Conservation (phyloP, 129 eudicot genomes). For the Lonicera japonica region DNA sequence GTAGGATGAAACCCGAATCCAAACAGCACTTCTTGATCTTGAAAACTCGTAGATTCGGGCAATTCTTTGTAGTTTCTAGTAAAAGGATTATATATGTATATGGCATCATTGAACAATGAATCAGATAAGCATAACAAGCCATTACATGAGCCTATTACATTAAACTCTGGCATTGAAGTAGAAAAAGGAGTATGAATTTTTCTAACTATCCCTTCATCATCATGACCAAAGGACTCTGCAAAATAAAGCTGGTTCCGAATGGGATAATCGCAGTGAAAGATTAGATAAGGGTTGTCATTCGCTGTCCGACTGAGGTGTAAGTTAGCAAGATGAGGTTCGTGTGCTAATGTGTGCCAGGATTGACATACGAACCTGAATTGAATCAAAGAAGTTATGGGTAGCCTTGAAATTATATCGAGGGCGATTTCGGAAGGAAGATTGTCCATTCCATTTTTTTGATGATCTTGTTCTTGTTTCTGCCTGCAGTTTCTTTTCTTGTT, state of each 20-base stretch:
- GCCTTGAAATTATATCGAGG: constrained; percentile 45
- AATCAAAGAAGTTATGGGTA: constrained; percentile 42
- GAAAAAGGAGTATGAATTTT: constrained; percentile 33
- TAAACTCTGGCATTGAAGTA: constrained; percentile 42
- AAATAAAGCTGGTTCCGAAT: constrained; percentile 19
- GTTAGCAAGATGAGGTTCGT: constrained; percentile 28
- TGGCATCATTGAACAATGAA: constrained; percentile 33
- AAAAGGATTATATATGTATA: constrained; percentile 57
- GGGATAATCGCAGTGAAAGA: constrained; percentile 49
- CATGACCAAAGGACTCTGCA: constrained; percentile 1
- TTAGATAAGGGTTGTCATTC: constrained; percentile 22
- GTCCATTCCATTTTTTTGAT: constrained; percentile 10
- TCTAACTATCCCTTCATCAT: constrained; percentile 15
- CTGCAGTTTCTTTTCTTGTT: neutral
- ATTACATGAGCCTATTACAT: constrained; percentile 48
- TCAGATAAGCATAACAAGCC: constrained; percentile 50
- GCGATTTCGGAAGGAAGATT: constrained; percentile 35
- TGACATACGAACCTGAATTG: constrained; percentile 44
- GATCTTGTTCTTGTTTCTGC: constrained; percentile 1
- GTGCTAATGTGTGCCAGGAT: constrained; percentile 33
- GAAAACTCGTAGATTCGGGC: constrained; percentile 8
- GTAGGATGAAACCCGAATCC: constrained; percentile 25
- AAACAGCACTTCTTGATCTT: constrained; percentile 4
- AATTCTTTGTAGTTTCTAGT: constrained; percentile 31
- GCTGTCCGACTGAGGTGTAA: constrained; percentile 24